Percentiles rank a stretch among this genome's conserved stretches.
Conservation (phyloP, 352 stramenopile species). For the Vaucheria bursata region DNA sequence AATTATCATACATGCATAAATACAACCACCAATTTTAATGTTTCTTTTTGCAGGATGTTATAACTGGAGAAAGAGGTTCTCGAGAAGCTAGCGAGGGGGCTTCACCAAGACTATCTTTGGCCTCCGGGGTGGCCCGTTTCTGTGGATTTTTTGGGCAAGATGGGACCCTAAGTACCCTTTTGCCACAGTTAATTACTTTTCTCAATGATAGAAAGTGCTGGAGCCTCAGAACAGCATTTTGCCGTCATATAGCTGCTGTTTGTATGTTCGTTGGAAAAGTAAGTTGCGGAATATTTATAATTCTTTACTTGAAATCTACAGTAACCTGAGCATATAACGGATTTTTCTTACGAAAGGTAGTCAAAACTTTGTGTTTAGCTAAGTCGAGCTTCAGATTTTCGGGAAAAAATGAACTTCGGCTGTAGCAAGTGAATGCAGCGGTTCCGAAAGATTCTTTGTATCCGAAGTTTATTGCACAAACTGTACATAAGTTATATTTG, state of each 20-base stretch:
- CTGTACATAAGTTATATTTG: no score
- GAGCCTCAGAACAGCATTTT: slow-evolving; percentile 60
- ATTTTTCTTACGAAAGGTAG: no score
- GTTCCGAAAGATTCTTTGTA: no score
- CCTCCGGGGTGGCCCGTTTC: slow-evolving; percentile 83
- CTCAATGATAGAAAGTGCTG: slow-evolving; percentile 77
- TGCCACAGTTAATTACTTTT: slow-evolving; percentile 92
- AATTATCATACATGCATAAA: no score
- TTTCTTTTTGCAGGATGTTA: slow-evolving; percentile 53
- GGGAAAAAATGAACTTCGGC: no score
- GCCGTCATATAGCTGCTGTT: slow-evolving; percentile 81
- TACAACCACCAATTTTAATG: slow-evolving; percentile 56
- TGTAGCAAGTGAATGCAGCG: no score
- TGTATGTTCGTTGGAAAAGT: slow-evolving; percentile 79
- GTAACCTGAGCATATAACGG: no score
- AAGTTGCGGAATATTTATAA: slow-evolving; percentile 51
- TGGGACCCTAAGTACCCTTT: slow-evolving; percentile 81
- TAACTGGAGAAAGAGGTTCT: neutral
- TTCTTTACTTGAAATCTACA: no score
- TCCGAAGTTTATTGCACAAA: no score
- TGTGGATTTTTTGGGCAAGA: slow-evolving; percentile 94
- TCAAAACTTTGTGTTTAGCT: no score
- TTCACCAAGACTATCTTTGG: slow-evolving; percentile 72
- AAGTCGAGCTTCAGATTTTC: no score
- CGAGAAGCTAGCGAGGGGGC: neutral